Conservation (phyloP, 805 yeast species). For the Ogataea sp. region DNA sequence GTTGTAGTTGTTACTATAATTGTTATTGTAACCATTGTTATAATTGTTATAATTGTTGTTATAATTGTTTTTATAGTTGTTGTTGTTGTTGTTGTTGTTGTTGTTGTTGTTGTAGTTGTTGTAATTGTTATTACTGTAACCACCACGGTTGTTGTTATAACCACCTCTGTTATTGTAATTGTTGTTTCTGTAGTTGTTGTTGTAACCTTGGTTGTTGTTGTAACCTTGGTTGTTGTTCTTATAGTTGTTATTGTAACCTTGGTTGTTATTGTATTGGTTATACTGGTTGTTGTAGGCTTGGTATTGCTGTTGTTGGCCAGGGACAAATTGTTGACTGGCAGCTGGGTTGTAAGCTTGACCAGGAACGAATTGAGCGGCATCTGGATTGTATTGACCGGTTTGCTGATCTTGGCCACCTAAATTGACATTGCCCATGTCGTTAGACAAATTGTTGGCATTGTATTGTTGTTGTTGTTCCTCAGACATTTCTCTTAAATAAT, state of each 20-base stretch:
- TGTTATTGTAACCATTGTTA: conserved; percentile 18
- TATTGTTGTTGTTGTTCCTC: conserved; percentile 24
- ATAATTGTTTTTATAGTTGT: too few species aligned
- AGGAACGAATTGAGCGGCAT: background rate
- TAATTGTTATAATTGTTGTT: conserved; percentile 14
- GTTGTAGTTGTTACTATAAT: conserved; percentile 18
- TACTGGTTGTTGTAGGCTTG: conserved; percentile 20
- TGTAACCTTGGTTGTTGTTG: conserved; percentile 2
- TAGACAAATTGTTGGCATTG: conserved; percentile 35
- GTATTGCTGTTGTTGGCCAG: conserved; percentile 29
- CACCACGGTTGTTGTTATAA: conserved; percentile 16
- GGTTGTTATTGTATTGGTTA: conserved; percentile 10
- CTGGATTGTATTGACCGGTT: conserved; percentile 25
- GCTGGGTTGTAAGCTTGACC: conserved; percentile 36
- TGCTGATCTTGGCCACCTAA: conserved; percentile 28
- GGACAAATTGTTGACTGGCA: conserved; percentile 40
- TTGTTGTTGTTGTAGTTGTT: conserved; percentile 21
- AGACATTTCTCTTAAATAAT: conserved; percentile 3
- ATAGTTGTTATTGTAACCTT: conserved; percentile 5
- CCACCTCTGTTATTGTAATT: conserved; percentile 16
- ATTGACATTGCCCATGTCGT: conserved; percentile 35
- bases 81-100: conserved; percentile 12
- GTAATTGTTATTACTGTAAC: conserved; percentile 15
- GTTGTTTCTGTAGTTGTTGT: conserved; percentile 5
- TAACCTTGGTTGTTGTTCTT: conserved; percentile 13